Evolutionary conservation across 2,329 filamentous ascomycete genomes (phyloP).

Genomic region (Pseudogymnoascus sp.): DNA sequence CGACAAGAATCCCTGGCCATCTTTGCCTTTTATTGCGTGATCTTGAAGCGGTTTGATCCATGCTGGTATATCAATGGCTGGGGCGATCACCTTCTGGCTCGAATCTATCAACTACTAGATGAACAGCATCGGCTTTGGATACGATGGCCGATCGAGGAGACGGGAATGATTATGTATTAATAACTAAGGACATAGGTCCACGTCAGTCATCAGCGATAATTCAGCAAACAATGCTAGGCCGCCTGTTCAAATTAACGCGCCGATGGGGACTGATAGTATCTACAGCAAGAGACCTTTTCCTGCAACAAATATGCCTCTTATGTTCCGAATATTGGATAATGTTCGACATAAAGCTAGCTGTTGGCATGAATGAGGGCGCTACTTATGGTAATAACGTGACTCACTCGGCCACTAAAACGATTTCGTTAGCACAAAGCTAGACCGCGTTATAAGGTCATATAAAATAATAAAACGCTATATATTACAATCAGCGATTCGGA

Average conservation of each 20-base stretch:
- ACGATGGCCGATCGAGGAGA: slow-evolving; percentile 27
- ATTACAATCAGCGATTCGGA: not conserved
- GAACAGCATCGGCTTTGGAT: slow-evolving; percentile 33
- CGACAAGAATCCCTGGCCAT: slow-evolving; percentile 30
- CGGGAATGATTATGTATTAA: slow-evolving; percentile 16
- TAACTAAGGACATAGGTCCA: not conserved
- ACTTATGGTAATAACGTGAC: not conserved
- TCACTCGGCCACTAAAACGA: not conserved
- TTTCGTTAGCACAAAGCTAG: not conserved
- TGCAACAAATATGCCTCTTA: not conserved
- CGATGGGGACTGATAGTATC: not conserved
- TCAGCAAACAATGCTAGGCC: not conserved
- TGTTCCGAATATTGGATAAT: not conserved
- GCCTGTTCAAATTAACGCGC: not conserved
- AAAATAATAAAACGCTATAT: not conserved
- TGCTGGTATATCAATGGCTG: slow-evolving; percentile 34
- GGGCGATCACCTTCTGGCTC: slow-evolving; percentile 28
- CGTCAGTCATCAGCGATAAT: not conserved
- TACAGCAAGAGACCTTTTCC: not conserved
- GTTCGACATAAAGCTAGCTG: not conserved
- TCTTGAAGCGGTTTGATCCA: slow-evolving; percentile 28
- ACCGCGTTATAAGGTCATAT: not conserved
- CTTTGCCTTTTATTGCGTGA: slow-evolving; percentile 30
- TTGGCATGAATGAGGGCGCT: not conserved
- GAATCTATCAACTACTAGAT: slow-evolving; percentile 30